Evolutionary conservation across 768 basidiomycete species (phyloP).

Genomic region (Exidia glandulosa): DNA sequence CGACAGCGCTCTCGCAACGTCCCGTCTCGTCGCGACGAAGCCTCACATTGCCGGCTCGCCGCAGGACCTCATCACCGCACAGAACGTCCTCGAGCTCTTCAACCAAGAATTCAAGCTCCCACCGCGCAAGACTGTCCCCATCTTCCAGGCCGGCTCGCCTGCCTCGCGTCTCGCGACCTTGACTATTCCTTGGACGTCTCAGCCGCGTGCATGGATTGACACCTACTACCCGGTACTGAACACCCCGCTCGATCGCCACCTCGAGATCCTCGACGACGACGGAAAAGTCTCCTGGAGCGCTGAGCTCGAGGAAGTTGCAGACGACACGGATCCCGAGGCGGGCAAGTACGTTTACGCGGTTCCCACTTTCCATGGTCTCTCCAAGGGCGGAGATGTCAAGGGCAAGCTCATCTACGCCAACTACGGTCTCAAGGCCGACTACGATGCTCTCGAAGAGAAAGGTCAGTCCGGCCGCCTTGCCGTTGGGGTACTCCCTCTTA

Average conservation of each 20-base stretch:
- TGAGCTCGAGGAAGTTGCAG: slow-evolving; percentile 61
- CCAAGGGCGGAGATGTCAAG: slow-evolving; percentile 60
- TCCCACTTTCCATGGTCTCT: slow-evolving; percentile 81
- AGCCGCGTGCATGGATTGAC: slow-evolving; percentile 71
- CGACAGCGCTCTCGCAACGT: slow-evolving; percentile 46
- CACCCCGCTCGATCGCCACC: slow-evolving; percentile 53
- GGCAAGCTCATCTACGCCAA: slow-evolving; percentile 69
- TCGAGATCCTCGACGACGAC: slow-evolving; percentile 52
- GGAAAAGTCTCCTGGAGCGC: slow-evolving; percentile 54
- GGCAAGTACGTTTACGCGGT: slow-evolving; percentile 53
- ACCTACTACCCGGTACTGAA: slow-evolving; percentile 85
- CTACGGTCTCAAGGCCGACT: slow-evolving; percentile 69
- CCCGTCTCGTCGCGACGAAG: slow-evolving; percentile 49
- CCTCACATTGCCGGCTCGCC: slow-evolving; percentile 63
- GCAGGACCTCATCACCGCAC: slow-evolving; percentile 52
- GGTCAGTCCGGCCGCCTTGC: slow-evolving; percentile 29
- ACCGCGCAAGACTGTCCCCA: slow-evolving; percentile 24
- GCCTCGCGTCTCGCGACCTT: slow-evolving; percentile 61
- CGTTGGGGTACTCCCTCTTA: background rate
- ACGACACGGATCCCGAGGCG: slow-evolving; percentile 64
- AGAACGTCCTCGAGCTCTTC: slow-evolving; percentile 54
- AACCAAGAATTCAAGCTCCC: slow-evolving; percentile 24
- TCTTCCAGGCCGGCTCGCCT: slow-evolving; percentile 60
- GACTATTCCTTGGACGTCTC: slow-evolving; percentile 28
- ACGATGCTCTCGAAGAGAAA: slow-evolving; percentile 47